Evolutionary conservation across 345 rosid species (phyloP).

Genomic region (Eutrema heterophyllum): DNA sequence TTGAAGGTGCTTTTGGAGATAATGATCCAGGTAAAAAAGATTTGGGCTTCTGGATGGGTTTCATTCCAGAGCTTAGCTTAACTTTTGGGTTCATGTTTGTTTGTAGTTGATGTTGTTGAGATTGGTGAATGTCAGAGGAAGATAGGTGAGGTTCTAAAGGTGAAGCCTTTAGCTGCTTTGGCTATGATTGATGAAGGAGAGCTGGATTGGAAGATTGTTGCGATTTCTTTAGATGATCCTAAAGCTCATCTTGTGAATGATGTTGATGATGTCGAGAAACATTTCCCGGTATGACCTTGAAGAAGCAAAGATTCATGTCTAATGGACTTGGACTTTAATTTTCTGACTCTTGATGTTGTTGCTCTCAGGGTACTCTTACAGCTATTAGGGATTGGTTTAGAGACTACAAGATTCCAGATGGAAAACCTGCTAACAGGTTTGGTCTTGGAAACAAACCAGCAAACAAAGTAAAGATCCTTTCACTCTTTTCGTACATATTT

Average conservation of each 20-base stretch:
- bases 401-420: slow-evolving; percentile 97
- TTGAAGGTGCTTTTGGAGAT: slow-evolving; percentile 94
- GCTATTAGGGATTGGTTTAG: slow-evolving; percentile 94
- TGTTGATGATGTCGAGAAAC: slow-evolving; percentile 81
- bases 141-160: slow-evolving; percentile 69
- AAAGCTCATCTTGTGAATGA: slow-evolving; percentile 90
- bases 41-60: background rate
- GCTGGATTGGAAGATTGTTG: slow-evolving; percentile 96
- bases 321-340: no score
- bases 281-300: slow-evolving; percentile 57
- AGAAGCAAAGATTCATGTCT: no score
- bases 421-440: slow-evolving; percentile 94
- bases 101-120: slow-evolving; percentile 91
- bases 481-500: background rate
- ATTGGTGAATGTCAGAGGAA: slow-evolving; percentile 65
- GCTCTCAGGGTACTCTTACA: slow-evolving; percentile 72
- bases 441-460: slow-evolving; percentile 93
- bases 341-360: background rate
- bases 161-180: slow-evolving; percentile 84
- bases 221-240: slow-evolving; percentile 89
- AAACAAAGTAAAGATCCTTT: slow-evolving; percentile 50
- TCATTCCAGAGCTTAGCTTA: background rate
- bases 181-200: slow-evolving; percentile 99
- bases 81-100: background rate
- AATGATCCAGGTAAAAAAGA: slow-evolving; percentile 70